A percentile compares a stretch with the other conserved stretches of the same genome.
Evolutionary conservation across 129 eudicot genomes (phyloP).

Genomic region (Scalesia atractyloides): DNA sequence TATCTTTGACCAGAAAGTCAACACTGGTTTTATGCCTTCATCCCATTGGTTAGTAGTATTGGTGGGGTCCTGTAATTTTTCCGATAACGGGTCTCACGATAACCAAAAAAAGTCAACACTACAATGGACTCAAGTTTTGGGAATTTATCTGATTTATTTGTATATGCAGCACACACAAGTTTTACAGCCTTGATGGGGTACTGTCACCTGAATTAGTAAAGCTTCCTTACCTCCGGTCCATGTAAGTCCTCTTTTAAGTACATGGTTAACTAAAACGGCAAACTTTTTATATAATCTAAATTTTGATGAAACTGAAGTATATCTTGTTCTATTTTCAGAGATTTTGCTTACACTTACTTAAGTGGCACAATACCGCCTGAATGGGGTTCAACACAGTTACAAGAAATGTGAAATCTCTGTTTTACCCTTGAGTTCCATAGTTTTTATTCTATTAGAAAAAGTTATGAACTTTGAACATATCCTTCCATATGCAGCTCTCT

Average conservation of each 20-base stretch:
- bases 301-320: slow-evolving; percentile 3
- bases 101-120: slow-evolving; percentile 9
- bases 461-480: slow-evolving; percentile 7
- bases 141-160: slow-evolving; percentile 7
- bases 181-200: slow-evolving; percentile 73
- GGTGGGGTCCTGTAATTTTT: too few relatives aligned
- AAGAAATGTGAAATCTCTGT: slow-evolving; percentile 46
- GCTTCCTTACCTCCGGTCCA: slow-evolving; percentile 62
- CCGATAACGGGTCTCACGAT: too few relatives aligned
- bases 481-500: slow-evolving; percentile 59
- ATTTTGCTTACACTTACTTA: slow-evolving; percentile 77
- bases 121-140: background rate
- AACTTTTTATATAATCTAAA: background rate
- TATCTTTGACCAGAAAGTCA: slow-evolving; percentile 26
- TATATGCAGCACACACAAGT: slow-evolving; percentile 62
- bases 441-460: background rate
- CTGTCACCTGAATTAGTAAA: slow-evolving; percentile 69
- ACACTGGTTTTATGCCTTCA: background rate
- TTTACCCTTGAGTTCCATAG: background rate
- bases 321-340: slow-evolving; percentile 45
- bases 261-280: background rate
- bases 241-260: slow-evolving; percentile 51
- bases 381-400: slow-evolving; percentile 65
- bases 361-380: slow-evolving; percentile 71
- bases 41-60: too few relatives aligned